Percentiles rank a stretch among this genome's conserved stretches.
phyloP scores from a whole-genome alignment of 2,329 filamentous ascomycete genomes.

The Aureobasidium namibiae region DNA sequence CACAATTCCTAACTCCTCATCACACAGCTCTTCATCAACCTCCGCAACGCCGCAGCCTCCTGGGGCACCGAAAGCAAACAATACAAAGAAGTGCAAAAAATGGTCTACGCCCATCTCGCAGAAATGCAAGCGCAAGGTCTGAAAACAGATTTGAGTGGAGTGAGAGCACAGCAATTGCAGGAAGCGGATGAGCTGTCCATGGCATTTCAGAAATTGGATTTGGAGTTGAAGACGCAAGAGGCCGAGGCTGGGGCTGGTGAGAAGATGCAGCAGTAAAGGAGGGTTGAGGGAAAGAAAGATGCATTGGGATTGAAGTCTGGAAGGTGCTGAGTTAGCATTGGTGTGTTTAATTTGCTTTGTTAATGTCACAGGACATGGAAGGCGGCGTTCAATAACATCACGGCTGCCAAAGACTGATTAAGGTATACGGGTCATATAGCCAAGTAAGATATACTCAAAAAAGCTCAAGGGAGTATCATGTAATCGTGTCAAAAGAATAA shows the following conservation, averaged over 20 bases:
- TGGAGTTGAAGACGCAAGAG: neutral
- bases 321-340: no score
- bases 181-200: neutral
- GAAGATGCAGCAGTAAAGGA: neutral
- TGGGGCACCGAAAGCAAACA: slow-evolving; percentile 27
- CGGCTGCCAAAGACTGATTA: no score
- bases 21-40: slow-evolving; percentile 27
- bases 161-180: neutral
- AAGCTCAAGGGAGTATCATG: no score
- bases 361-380: no score
- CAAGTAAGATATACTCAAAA: no score
- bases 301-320: neutral
- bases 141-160: slow-evolving; percentile 21
- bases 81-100: slow-evolving; percentile 23
- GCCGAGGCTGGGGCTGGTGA: no score
- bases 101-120: slow-evolving; percentile 25
- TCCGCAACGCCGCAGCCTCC: slow-evolving; percentile 28
- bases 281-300: neutral
- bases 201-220: slow-evolving; percentile 6
- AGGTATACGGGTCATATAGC: neutral
- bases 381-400: no score
- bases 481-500: no score
- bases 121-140: slow-evolving; percentile 21
- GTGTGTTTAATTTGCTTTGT: no score
- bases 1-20: neutral